These are phyloP conservation scores for Fusarium buharicum DNA, from an alignment of 2,329 filamentous ascomycete species.

Conservation along the genomic window DNA sequence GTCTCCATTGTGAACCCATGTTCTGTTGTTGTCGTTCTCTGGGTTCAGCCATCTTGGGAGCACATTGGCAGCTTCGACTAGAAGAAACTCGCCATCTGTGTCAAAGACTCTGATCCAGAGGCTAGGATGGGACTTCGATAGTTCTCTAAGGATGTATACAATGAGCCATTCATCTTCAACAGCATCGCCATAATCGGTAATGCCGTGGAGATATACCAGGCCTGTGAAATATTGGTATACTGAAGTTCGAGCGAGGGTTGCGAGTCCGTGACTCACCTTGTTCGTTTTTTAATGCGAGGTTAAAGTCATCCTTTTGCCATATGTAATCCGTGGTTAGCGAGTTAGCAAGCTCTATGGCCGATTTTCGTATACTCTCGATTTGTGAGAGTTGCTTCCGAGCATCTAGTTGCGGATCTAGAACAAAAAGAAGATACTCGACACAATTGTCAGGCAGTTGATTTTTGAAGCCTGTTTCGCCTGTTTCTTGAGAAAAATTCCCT, in stretches of 20 bases:
- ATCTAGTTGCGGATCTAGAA: conserved; percentile 67
- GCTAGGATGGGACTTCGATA: conserved; percentile 76
- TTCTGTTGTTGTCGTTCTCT: conserved; percentile 85
- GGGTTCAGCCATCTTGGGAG: conserved; percentile 92
- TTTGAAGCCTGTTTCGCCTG: conserved; percentile 5
- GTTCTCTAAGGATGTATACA: conserved; percentile 85
- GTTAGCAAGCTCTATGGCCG: conserved; percentile 70
- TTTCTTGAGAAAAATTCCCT: not conserved
- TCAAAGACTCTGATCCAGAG: conserved; percentile 88
- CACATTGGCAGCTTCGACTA: conserved; percentile 90
- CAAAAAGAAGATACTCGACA: conserved; percentile 84
- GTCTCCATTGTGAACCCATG: conserved; percentile 86
- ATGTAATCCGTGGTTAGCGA: conserved; percentile 84
- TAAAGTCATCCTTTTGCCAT: conserved; percentile 89
- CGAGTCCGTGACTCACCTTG: conserved; percentile 57
- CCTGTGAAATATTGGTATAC: conserved; percentile 48
- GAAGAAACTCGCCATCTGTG: conserved; percentile 92
- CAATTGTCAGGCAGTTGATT: conserved; percentile 77
- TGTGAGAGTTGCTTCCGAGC: conserved; percentile 68
- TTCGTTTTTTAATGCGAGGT: conserved; percentile 70
- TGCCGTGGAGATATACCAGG: conserved; percentile 74
- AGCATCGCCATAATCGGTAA: conserved; percentile 90
- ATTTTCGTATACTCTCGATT: conserved; percentile 78
- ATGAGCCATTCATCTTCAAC: conserved; percentile 98
- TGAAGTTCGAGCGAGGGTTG: conserved; percentile 8